phyloP scores from a whole-genome alignment of 2,329 filamentous ascomycete species.

The Aspergillus fructus region DNA sequence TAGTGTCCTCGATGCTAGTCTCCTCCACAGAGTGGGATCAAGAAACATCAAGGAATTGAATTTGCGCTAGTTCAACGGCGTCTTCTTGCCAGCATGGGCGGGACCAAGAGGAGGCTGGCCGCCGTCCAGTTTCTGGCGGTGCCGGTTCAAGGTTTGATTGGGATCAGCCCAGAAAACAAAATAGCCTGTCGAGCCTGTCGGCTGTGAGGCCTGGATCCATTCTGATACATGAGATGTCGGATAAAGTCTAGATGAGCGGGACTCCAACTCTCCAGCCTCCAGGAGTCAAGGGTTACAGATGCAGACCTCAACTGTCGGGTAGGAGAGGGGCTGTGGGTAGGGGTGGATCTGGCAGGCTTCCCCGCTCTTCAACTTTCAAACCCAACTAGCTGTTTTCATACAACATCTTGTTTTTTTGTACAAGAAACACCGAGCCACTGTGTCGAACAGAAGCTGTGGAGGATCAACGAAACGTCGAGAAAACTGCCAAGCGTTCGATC shows the following conservation, averaged over 20 bases:
- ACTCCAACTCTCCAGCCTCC: not conserved
- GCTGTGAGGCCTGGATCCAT: not conserved
- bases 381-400: not conserved
- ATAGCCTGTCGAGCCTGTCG: not conserved
- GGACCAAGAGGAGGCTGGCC: not conserved
- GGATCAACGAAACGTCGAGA: not conserved
- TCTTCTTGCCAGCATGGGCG: not conserved
- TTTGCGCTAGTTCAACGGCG: not conserved
- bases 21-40: not conserved
- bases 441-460: not conserved
- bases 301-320: not conserved
- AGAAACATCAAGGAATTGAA: slow-evolving; percentile 1
- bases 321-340: not conserved
- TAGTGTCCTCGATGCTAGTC: not conserved
- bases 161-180: slow-evolving; percentile 2
- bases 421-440: not conserved
- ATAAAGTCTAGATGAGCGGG: not conserved
- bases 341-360: slow-evolving; percentile 2
- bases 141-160: not conserved
- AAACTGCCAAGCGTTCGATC: not conserved
- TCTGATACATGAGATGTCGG: not conserved
- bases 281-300: not conserved
- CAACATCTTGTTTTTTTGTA: not conserved
- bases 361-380: not conserved
- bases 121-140: not conserved